phyloP scores from a whole-genome alignment of 495 filamentous ascomycete species.

The Neurospora pannonica region DNA sequence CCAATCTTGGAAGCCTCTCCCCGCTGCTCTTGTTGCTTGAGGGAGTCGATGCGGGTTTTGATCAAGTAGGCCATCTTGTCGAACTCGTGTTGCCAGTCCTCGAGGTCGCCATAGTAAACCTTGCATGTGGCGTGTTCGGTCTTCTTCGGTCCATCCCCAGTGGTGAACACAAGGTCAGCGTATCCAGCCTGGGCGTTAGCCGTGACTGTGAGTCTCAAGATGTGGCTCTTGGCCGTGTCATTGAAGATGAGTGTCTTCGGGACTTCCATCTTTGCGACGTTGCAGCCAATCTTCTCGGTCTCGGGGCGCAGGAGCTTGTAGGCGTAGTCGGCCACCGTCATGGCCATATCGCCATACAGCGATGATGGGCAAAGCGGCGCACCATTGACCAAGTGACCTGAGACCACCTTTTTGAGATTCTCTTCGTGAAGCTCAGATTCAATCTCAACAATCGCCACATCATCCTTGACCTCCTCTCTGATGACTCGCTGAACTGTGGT shows the following conservation, averaged over 20 bases:
- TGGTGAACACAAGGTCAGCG: constrained; percentile 30
- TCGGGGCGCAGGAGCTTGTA: constrained; percentile 49
- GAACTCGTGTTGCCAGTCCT: constrained; percentile 44
- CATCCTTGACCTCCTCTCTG: constrained; percentile 45
- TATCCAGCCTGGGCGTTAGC: constrained; percentile 29
- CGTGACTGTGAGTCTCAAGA: constrained; percentile 34
- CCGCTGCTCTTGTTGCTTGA: constrained; percentile 40
- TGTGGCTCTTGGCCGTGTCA: constrained; percentile 40
- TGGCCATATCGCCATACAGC: constrained; percentile 69
- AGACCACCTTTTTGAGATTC: constrained; percentile 50
- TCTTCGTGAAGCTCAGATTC: constrained; percentile 58
- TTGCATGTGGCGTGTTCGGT: constrained; percentile 43
- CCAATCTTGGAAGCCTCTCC: constrained; percentile 52
- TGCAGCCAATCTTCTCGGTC: constrained; percentile 42
- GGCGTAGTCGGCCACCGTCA: constrained; percentile 62
- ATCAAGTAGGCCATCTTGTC: constrained; percentile 48
- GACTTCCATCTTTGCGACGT: constrained; percentile 56
- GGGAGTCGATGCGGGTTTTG: constrained; percentile 38
- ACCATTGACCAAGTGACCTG: constrained; percentile 68
- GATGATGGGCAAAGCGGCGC: constrained; percentile 43
- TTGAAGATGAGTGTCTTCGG: constrained; percentile 63
- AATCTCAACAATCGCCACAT: constrained; percentile 46
- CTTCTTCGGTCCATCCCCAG: constrained; percentile 32
- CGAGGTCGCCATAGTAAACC: constrained; percentile 35
- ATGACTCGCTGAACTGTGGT: constrained; percentile 45